Percentiles rank a stretch among this genome's conserved stretches.
phyloP scores from a whole-genome alignment of 257 asterid genomes.

The Oldenlandia corymbosa region DNA sequence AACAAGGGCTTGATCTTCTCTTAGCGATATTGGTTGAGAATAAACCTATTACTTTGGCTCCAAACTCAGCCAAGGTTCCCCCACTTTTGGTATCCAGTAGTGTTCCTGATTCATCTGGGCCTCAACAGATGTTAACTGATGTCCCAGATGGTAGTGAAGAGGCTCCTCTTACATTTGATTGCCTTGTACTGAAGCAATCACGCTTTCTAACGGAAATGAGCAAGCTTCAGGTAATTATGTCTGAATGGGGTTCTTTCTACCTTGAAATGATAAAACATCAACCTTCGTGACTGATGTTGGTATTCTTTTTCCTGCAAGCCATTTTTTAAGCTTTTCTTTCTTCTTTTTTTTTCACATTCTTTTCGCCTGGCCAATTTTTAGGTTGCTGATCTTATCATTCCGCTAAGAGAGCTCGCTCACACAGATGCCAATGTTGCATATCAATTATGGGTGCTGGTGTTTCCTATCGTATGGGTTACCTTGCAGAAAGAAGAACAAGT shows the following conservation, averaged over 20 bases:
- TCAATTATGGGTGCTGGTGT: slow-evolving; percentile 96
- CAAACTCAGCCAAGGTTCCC: slow-evolving; percentile 91
- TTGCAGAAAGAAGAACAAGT: slow-evolving; percentile 95
- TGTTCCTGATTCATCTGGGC: slow-evolving; percentile 49
- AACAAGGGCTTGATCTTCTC: slow-evolving; percentile 99
- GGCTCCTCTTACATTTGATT: slow-evolving; percentile 74
- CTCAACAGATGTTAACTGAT: slow-evolving; percentile 79
- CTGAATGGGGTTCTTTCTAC: slow-evolving; percentile 1
- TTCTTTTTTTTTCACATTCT: background rate
- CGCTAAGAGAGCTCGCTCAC: slow-evolving; percentile 92
- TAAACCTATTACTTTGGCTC: slow-evolving; percentile 90
- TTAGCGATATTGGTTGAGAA: slow-evolving; percentile 91
- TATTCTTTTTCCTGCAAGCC: background rate
- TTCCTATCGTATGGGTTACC: slow-evolving; percentile 99
- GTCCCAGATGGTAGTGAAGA: slow-evolving; percentile 67
- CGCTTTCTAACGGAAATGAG: slow-evolving; percentile 79
- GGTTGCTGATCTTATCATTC: slow-evolving; percentile 93
- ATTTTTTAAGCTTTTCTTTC: background rate
- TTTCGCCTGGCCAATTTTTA: slow-evolving; percentile 22
- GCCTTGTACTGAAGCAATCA: slow-evolving; percentile 75
- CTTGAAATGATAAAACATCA: background rate
- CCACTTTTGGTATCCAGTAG: slow-evolving; percentile 54
- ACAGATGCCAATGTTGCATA: slow-evolving; percentile 92
- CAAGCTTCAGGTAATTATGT: slow-evolving; percentile 70
- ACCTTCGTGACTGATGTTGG: background rate